phyloP scores from a whole-genome alignment of 2,329 filamentous ascomycete species.

The Clarireedia monteithiana region DNA sequence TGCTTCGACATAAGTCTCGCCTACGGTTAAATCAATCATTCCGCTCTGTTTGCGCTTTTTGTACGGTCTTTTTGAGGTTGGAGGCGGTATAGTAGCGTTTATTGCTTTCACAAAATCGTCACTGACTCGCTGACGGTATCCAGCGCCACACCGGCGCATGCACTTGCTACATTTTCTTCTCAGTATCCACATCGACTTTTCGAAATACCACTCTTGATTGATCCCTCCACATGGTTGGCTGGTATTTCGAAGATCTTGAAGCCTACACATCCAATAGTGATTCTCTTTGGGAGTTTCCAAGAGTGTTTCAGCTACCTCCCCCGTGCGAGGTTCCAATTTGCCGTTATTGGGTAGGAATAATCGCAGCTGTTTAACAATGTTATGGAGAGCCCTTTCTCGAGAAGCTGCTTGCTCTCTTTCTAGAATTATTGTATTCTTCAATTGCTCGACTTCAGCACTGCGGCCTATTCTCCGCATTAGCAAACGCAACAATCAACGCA shows the following conservation, averaged over 20 bases:
- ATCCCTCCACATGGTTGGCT: neutral
- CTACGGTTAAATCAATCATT: too few species aligned
- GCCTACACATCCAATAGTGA: neutral
- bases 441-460: neutral
- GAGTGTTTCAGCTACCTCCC: neutral
- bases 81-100: too few species aligned
- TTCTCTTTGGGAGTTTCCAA: neutral
- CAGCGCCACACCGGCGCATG: neutral
- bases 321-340: too few species aligned
- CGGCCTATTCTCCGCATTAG: neutral
- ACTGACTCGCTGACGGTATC: neutral
- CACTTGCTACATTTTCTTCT: constrained; percentile 7
- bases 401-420: neutral
- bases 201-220: constrained; percentile 2
- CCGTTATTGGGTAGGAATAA: too few species aligned
- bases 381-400: constrained; percentile 37
- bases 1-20: neutral
- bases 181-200: neutral
- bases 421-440: neutral
- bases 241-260: neutral
- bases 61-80: too few species aligned
- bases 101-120: too few species aligned
- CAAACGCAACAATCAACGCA: neutral
- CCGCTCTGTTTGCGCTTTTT: too few species aligned
- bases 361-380: neutral